A percentile compares a stretch with the other conserved stretches of the same genome.
Conservation (phyloP, 1,284 basidiomycete species). For the Tilletia setariae region DNA sequence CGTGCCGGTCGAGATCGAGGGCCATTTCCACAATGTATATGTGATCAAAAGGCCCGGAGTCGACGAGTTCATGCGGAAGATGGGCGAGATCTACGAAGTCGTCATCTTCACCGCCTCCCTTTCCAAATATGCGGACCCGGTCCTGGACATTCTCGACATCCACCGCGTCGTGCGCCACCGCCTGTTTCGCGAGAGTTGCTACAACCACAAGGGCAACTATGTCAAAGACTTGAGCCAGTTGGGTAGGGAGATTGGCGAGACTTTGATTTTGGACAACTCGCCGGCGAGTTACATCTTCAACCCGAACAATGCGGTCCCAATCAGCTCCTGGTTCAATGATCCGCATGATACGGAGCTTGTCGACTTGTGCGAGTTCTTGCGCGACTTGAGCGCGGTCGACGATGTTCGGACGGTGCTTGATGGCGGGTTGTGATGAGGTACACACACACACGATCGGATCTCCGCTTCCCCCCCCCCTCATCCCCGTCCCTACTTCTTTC, state of each 20-base stretch:
- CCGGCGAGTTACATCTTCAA: conserved; percentile 99
- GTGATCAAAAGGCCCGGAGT: conserved; percentile 98
- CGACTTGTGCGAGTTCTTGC: conserved; percentile 15
- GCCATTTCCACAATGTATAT: conserved; percentile 95
- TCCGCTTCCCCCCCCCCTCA: too few relatives aligned
- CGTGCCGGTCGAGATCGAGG: conserved; percentile 98
- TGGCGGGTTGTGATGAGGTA: conserved; percentile 6
- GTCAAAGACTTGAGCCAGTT: conserved; percentile 98
- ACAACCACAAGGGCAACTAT: conserved; percentile 98
- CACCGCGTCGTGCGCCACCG: conserved; percentile 90
- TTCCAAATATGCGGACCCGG: conserved; percentile 98
- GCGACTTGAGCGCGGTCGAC: conserved; percentile 13
- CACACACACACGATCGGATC: too few relatives aligned
- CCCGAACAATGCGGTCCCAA: conserved; percentile 96
- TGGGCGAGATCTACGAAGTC: conserved; percentile 97
- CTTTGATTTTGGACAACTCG: conserved; percentile 97
- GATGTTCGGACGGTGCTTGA: conserved; percentile 16
- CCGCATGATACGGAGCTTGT: conserved; percentile 17
- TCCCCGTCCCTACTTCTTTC: too few relatives aligned
- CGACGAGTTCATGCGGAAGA: conserved; percentile 89
- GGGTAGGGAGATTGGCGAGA: conserved; percentile 83
- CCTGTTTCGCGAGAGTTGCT: conserved; percentile 95
- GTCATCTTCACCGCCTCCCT: conserved; percentile 97
- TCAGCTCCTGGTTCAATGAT: conserved; percentile 65
- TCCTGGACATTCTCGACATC: conserved; percentile 91